Base-by-base conservation (phyloP, 2,329 filamentous ascomycete genomes). In the Apiospora marii region DNA sequence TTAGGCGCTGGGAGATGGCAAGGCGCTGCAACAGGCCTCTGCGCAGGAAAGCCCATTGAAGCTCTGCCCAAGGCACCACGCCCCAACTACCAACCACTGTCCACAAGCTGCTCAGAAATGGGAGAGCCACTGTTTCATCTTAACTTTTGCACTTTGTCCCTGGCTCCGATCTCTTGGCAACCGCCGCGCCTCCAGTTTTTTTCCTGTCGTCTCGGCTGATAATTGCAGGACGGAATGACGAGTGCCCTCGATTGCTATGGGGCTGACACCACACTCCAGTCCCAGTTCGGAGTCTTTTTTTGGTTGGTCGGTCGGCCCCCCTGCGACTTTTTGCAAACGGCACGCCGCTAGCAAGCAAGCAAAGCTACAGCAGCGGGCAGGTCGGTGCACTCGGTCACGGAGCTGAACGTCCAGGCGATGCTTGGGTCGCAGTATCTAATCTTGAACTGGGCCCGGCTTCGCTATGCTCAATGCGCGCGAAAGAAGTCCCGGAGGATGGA, bases 161-260 rank as follows among this genome's bases (percentile, higher is more conserved):
- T 70, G 16, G 68, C 46, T 70, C 46, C 27, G 68, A 70, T 70
- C 68, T 27, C 68, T 70, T 70, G 68, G 68, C 68, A 37, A 51
- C 8, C 34, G 8, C 34, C n/a, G 37, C 16, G 13, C 34, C 49
- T 51, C 44, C 68, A 49, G 14, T 49, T 41, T 69, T 69, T 69
- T 69, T 22, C 30, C 16, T 19, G 27, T 34, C 41, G 41, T 64
- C 34, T 64, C 30, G 13, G 58, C 30, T 41, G 58, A 41, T n/a
- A 14, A 22, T 41, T 64, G 58, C 58, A 64, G 58, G 34, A 41
- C n/a, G 58, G 22, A 64, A 64, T 64, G 58, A 64, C 58, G 58
- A 64, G 37, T 6, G 22, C 19, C 34, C 19, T n/a, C 34, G 58
- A n/a, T 41, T 14, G 58, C 30, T 41, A 64, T 64, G 58, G 58